phyloP scores from a whole-genome alignment of 1,139 yeast species.

The Geotrichum europaeum region DNA sequence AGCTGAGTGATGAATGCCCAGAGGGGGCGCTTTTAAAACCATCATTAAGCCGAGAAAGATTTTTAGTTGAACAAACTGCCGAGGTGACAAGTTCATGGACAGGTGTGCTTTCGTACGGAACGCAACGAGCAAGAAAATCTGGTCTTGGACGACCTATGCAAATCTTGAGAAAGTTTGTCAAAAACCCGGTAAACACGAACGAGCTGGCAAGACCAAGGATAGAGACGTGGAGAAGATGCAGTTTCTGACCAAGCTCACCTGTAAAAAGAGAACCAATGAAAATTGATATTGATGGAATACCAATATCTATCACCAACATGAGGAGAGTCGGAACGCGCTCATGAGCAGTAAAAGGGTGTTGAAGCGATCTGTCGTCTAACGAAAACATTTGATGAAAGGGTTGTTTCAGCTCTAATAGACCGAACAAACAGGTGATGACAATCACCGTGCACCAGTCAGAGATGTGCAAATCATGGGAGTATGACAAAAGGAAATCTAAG shows the following conservation, averaged over 20 bases:
- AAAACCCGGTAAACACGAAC: slow-evolving; percentile 39
- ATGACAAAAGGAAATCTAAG: neutral
- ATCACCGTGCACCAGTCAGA: slow-evolving; percentile 10
- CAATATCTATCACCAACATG: slow-evolving; percentile 19
- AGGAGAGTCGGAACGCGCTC: slow-evolving; percentile 44
- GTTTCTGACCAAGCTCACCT: slow-evolving; percentile 25
- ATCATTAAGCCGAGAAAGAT: slow-evolving; percentile 40
- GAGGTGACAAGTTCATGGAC: slow-evolving; percentile 42
- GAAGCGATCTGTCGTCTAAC: slow-evolving; percentile 36
- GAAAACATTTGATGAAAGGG: slow-evolving; percentile 32
- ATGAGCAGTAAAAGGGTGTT: slow-evolving; percentile 47
- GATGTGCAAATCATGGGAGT: neutral
- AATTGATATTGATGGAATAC: slow-evolving; percentile 31
- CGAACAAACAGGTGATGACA: neutral
- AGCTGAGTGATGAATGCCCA: slow-evolving; percentile 70
- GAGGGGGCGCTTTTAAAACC: slow-evolving; percentile 79
- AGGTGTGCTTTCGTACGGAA: slow-evolving; percentile 41
- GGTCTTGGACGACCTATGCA: slow-evolving; percentile 82
- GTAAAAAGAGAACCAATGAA: slow-evolving; percentile 25
- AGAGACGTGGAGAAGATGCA: slow-evolving; percentile 36
- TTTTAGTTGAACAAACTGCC: slow-evolving; percentile 47
- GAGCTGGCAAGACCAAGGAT: slow-evolving; percentile 43
- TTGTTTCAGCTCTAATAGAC: slow-evolving; percentile 22
- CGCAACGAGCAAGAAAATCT: slow-evolving; percentile 67
- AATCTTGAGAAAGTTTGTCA: slow-evolving; percentile 56